Base-by-base conservation (phyloP, 345 rosid species). In the Draba incana region DNA sequence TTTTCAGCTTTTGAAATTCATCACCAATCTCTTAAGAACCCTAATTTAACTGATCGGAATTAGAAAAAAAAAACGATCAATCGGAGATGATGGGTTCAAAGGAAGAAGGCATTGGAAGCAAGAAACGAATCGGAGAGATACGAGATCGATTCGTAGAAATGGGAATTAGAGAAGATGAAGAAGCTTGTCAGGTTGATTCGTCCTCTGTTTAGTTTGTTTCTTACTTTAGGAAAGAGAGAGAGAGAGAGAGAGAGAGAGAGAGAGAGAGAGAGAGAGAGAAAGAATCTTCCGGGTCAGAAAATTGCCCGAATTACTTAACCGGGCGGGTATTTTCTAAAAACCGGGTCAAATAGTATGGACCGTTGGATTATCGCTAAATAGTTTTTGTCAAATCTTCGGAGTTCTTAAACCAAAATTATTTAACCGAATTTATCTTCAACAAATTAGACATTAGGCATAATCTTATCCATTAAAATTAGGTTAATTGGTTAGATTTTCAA, bases 141-240 rank as follows among this genome's bases (percentile, higher is more conserved):
- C 28, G 28, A 61, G 64, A 68, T 54, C 8, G 73, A 55, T 68
- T 0, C 4, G 57, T 9, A 12, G 55, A 24, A 28, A 41, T 30
- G 44, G 41, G 13, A 33, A 25, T 27, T 6, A 1, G 12, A 9
- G 3, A 57, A 51, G 44, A 16, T 27, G 28, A 57, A 56, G 67
- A 74, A 59, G 63, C 50, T 74, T 59, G 51, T 59, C 37, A 45
- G 68, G 50, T 16, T 66, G 69, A 67, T 67, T 74, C 77, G 5
- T 33, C 37, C 4, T 31, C 50, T 14, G 25, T 35, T 53, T 63
- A 43, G 68, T n/a, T n/a, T 63, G 68, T 48, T 68, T 68, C 52
- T 31, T 69, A 48, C 65, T 62, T 55, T 39, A 38, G 37, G 69
- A 27, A 38, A 59, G 44, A 37, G 20, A 66, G 10, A 67, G 3